Conservation (phyloP, 768 basidiomycete species). For the Boletus pseudopeckii region DNA sequence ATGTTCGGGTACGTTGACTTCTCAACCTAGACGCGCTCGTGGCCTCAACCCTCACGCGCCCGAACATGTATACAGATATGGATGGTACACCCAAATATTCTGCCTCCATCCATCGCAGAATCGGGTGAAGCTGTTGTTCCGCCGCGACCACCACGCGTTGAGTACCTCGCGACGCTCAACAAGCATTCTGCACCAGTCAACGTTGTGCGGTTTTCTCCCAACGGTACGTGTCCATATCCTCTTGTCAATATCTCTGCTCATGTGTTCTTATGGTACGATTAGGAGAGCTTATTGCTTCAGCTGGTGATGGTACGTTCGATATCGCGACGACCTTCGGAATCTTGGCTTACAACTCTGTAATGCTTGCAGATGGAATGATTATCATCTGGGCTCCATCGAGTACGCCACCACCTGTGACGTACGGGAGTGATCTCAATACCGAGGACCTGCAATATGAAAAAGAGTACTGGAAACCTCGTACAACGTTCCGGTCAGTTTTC, state of each 20-base stretch:
- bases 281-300: slow-evolving; percentile 93
- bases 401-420: slow-evolving; percentile 64
- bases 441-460: slow-evolving; percentile 88
- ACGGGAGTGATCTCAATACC: slow-evolving; percentile 75
- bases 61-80: slow-evolving; percentile 57
- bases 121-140: slow-evolving; percentile 33
- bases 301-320: slow-evolving; percentile 81
- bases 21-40: slow-evolving; percentile 8
- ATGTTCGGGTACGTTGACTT: slow-evolving; percentile 77
- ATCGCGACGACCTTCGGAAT: not conserved
- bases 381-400: slow-evolving; percentile 91
- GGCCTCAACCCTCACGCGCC: slow-evolving; percentile 5
- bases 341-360: not conserved
- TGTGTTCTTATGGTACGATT: not conserved
- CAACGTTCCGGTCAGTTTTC: slow-evolving; percentile 68
- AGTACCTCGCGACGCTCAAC: slow-evolving; percentile 91
- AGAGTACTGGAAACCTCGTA: slow-evolving; percentile 91
- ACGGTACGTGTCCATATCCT: slow-evolving; percentile 52
- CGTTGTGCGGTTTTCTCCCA: slow-evolving; percentile 93
- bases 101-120: slow-evolving; percentile 56
- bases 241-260: slow-evolving; percentile 1
- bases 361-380: slow-evolving; percentile 83
- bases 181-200: slow-evolving; percentile 95
- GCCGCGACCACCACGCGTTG: slow-evolving; percentile 75
- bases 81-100: slow-evolving; percentile 92